A percentile compares a stretch with the other conserved stretches of the same genome.
phyloP scores from a whole-genome alignment of 352 stramenopile species.

The Phytophthora crassamura region DNA sequence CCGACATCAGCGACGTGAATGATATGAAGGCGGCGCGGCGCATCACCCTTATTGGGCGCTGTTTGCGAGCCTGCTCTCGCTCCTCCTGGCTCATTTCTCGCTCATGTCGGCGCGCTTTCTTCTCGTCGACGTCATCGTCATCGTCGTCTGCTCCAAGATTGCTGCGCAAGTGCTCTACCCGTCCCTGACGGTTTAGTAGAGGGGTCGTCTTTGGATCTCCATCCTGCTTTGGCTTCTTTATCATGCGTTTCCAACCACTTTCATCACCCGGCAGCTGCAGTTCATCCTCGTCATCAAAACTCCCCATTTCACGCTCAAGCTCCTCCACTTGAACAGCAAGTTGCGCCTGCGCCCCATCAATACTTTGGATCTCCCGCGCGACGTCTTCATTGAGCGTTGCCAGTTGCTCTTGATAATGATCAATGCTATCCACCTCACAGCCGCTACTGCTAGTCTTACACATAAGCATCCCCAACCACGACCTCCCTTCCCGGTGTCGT shows the following conservation, averaged over 20 bases:
- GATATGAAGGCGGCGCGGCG: slow-evolving; percentile 76
- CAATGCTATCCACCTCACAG: slow-evolving; percentile 61
- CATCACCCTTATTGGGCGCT: slow-evolving; percentile 71
- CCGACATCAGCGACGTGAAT: slow-evolving; percentile 75
- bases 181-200: slow-evolving; percentile 22
- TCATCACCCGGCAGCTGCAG: slow-evolving; percentile 15
- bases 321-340: slow-evolving; percentile 54
- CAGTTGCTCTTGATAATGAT: slow-evolving; percentile 65
- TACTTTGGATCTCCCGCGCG: slow-evolving; percentile 63
- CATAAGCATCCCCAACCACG: slow-evolving; percentile 47
- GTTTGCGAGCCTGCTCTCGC: slow-evolving; percentile 51
- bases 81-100: slow-evolving; percentile 57
- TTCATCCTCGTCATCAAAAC: slow-evolving; percentile 31
- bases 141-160: slow-evolving; percentile 30
- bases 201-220: slow-evolving; percentile 28
- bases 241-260: slow-evolving; percentile 13
- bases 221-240: slow-evolving; percentile 16
- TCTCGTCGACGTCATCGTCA: slow-evolving; percentile 35
- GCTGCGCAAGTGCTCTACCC: slow-evolving; percentile 17
- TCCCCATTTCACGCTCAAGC: slow-evolving; percentile 29
- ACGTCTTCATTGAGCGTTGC: slow-evolving; percentile 66
- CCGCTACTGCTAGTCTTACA: slow-evolving; percentile 51
- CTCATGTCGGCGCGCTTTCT: slow-evolving; percentile 42
- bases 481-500: slow-evolving; percentile 52
- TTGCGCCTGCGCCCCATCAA: slow-evolving; percentile 62